These are phyloP conservation scores for Hyphodiscus hymeniophilus DNA, from an alignment of 495 filamentous ascomycete genomes.

Conservation along the genomic window DNA sequence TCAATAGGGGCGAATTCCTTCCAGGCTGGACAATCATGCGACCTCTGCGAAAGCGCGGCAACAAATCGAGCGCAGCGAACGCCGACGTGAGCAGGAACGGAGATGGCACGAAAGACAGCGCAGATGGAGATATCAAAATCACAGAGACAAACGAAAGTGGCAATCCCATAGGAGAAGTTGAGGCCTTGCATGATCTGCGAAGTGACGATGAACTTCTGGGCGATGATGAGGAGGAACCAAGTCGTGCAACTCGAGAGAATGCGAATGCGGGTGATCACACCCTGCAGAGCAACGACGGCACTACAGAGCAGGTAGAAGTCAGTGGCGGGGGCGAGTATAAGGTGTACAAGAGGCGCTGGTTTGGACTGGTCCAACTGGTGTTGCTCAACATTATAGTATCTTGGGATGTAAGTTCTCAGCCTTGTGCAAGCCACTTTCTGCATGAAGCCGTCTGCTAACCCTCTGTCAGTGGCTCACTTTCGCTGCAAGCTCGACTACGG, in stretches of 20 bases:
- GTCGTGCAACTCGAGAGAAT: neutral
- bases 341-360: constrained; percentile 86
- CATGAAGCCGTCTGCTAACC: neutral
- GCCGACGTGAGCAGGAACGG: constrained; percentile 3
- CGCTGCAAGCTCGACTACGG: constrained; percentile 70
- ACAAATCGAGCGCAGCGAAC: constrained; percentile 3
- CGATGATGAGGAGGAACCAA: neutral
- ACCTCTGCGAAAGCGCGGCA: constrained; percentile 12
- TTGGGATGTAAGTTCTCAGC: constrained; percentile 70
- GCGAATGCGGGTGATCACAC: neutral
- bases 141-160: constrained; percentile 12
- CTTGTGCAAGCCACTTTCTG: neutral
- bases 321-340: constrained; percentile 40
- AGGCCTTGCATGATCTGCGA: constrained; percentile 13
- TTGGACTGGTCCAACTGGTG: constrained; percentile 75
- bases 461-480: constrained; percentile 78
- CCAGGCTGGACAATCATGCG: constrained; percentile 23
- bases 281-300: neutral
- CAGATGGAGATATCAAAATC: constrained; percentile 9
- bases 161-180: constrained; percentile 7
- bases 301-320: neutral
- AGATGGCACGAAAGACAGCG: neutral
- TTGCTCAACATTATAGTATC: constrained; percentile 87
- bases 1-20: constrained; percentile 1
- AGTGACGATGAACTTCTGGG: constrained; percentile 20